These are phyloP conservation scores for Fusarium tanahbumbuense DNA, from an alignment of 2,329 filamentous ascomycete genomes.

Conservation along the genomic window DNA sequence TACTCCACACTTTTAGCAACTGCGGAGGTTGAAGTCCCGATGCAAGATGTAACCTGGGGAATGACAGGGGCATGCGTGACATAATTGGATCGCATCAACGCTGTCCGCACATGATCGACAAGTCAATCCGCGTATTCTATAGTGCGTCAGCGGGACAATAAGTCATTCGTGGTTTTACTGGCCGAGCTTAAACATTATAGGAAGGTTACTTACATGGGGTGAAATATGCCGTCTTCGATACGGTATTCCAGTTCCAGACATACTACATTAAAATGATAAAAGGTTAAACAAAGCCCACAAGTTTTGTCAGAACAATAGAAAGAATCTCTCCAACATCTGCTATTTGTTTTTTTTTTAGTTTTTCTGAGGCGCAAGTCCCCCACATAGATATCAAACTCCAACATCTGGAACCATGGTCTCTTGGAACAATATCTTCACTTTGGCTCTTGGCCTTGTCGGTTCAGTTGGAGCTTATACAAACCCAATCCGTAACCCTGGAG, in stretches of 20 bases:
- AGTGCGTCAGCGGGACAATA: constrained; percentile 1
- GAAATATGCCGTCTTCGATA: background rate
- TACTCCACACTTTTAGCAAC: background rate
- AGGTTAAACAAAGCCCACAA: background rate
- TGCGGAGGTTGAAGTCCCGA: constrained; percentile 11
- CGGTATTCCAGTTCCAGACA: background rate
- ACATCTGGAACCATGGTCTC: constrained; percentile 21
- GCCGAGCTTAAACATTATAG: constrained; percentile 2
- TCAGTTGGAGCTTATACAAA: constrained; percentile 58
- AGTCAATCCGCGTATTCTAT: background rate
- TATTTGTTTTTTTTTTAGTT: too few relatives aligned
- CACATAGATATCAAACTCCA: too few relatives aligned
- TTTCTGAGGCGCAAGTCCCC: too few relatives aligned
- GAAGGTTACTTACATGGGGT: background rate
- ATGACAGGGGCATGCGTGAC: background rate
- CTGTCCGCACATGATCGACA: background rate
- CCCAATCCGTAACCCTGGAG: constrained; percentile 61
- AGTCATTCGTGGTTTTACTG: background rate
- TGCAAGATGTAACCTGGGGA: background rate
- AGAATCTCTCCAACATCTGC: background rate
- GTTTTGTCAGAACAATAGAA: fast-evolving
- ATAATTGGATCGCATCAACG: constrained; percentile 32
- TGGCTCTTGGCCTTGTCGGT: constrained; percentile 27
- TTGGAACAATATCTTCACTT: constrained; percentile 23
- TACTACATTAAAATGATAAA: background rate